Conservation (phyloP, 2,329 filamentous ascomycete genomes). For the Colletotrichum noveboracense region DNA sequence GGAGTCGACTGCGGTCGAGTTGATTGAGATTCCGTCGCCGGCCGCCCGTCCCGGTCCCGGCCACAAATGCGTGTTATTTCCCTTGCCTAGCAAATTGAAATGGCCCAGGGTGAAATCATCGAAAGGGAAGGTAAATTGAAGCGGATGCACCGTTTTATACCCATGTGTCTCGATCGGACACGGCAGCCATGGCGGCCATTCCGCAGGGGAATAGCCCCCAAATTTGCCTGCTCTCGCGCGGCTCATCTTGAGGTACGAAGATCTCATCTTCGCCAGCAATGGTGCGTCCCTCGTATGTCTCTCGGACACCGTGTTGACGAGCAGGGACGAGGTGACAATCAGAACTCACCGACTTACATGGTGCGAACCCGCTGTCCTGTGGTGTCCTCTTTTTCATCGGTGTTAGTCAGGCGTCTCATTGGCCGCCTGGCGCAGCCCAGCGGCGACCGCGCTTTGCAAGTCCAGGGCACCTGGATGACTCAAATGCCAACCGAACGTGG, state of each 20-base stretch:
- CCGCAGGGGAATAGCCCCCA: not conserved
- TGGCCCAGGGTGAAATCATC: not conserved
- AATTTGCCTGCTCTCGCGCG: not conserved
- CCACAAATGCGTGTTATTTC: not conserved
- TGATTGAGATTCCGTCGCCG: not conserved
- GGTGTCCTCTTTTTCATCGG: not conserved
- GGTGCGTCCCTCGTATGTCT: not conserved
- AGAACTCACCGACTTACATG: constrained; percentile 11
- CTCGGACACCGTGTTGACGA: not conserved
- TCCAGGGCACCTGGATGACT: constrained; percentile 5
- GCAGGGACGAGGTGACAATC: constrained; percentile 6
- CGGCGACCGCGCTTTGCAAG: not conserved
- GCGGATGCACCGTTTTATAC: constrained; percentile 6
- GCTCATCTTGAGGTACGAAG: not conserved
- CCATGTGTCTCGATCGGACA: not conserved
- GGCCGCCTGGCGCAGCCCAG: not conserved
- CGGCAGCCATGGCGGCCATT: not conserved
- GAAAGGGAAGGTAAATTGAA: not conserved
- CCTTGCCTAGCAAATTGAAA: not conserved
- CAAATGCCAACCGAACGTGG: not conserved
- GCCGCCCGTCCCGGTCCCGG: not conserved
- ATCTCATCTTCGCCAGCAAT: not conserved
- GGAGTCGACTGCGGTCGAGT: not conserved
- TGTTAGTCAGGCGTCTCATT: not conserved
- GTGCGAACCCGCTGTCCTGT: not conserved